Evolutionary conservation across 2,329 filamentous ascomycete species (phyloP), one percentile per base, ranked within the genome.

Genomic region (Leptographium wingfieldii): DNA sequence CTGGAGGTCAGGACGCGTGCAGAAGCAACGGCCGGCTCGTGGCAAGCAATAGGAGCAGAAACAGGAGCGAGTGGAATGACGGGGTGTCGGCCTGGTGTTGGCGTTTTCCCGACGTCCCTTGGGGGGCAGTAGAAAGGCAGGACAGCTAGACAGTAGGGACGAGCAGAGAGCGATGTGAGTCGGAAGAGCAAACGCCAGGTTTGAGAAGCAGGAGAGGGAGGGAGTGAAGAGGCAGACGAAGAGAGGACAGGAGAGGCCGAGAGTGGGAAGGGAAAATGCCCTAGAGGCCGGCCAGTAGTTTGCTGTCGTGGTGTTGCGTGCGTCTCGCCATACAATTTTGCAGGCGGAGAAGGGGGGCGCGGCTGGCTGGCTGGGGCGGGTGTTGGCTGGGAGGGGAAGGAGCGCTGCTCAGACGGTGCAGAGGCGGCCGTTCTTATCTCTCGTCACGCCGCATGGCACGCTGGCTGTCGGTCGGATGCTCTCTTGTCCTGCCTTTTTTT

Each of bases 311-410:
- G 31, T 52, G 46, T 57, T 35, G 48, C 49, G 55, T 57, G 55
- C 29, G 55, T 57, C 46, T 58, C 31, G 31, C 56, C 22, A 22
- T 58, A 40, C 48, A 31, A 58, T 29, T 58, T 52, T 53, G 56
- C 46, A 58, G 56, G 56, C 56, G 57, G 52, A 59, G 54, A 56
- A 55, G 40, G 27, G 43, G 52, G 49, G 49, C 25, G 49, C 25
- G 25, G 49, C 49, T 27, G 25, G 49, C 49, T 52, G 27, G 49
- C 27, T 31, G 48, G 48, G 48, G 9, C 25, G 48, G 48, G 22
- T 51, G 48, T 29, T 52, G 25, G 49, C 49, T 52, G 49, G 31
- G 49, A 52, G 49, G 49, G 49, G 49, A 52, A 52, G 25, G 49
- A 29, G 25, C 22, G 22, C 25, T 19, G 25, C 49, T 29, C 25